Evolutionary conservation across 371 early-diverging fungal genomes (phyloP), one percentile per base, ranked within the genome.

Genomic region (Mucor saturninus): DNA sequence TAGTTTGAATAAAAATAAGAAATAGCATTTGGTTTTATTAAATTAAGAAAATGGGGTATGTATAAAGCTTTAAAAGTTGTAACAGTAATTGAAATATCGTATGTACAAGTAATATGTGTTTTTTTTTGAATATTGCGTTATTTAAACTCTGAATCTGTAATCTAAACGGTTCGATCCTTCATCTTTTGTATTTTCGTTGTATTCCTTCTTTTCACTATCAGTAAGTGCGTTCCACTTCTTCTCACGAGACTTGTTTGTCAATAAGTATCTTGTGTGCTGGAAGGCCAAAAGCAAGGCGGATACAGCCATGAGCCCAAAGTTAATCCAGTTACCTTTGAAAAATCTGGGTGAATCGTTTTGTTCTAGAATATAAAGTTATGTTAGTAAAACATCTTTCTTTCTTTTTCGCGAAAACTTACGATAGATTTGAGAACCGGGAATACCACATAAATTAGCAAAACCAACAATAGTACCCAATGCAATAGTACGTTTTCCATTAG

Each of bases 401-500:
- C 39, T 10, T 14, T 35, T 32, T n/a, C 2, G 5, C 28, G 4
- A 9, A 14, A 32, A 57, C 71, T 50, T 70, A 68, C 74, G 67
- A 42, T 75, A 75, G 26, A 75, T 69, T 50, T 75, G 73, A n/a
- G 72, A 69, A 7, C 72, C 75, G 10, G 75, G 75, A 6, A 74
- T 76, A 30, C 78, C 65, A 61, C 75, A 77, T 30, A 83, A 62
- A 38, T 83, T 81, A 5, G 75, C 78, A 21, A 69, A 69, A 14
- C 73, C 79, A 68, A 81, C 69, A n/a, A 70, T 74, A n/a, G 77
- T 69, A 30, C 77, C 77, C 7, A 83, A 52, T 3, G 79, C 80
- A 15, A 83, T 64, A 0, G 79, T 75, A 9, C 83, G 71, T 48
- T 83, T 83, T 29, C 83, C 83, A 14, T 70, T 59, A 7, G 80